Conservation (phyloP, 371 early-diverging fungal species). For the Mortierella sp. region DNA sequence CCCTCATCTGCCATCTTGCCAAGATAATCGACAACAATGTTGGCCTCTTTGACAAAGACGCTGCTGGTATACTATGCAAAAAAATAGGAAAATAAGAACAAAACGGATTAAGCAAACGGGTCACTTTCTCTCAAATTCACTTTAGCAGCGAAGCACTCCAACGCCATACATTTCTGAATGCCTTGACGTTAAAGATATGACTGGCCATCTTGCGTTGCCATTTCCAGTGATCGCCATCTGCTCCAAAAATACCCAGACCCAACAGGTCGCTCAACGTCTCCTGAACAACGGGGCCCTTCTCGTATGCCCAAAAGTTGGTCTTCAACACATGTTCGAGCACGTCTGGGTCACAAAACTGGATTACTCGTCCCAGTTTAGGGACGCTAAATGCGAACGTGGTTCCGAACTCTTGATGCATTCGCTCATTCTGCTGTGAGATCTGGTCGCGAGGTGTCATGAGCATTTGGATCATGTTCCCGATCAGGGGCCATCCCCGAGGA, state of each 20-base stretch:
- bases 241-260: constrained; percentile 79
- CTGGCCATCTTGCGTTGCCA: constrained; percentile 76
- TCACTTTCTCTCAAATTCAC: constrained; percentile 28
- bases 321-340: constrained; percentile 53
- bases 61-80: constrained; percentile 15
- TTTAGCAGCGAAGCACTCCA: too few species aligned
- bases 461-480: constrained; percentile 37
- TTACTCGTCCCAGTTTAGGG: constrained; percentile 31
- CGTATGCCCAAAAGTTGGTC: constrained; percentile 67
- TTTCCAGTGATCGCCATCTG: constrained; percentile 72
- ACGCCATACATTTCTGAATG: constrained; percentile 74
- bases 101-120: too few species aligned
- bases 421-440: constrained; percentile 20
- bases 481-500: constrained; percentile 28
- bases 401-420: constrained; percentile 25
- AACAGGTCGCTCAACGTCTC: constrained; percentile 57
- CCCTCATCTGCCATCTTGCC: constrained; percentile 52
- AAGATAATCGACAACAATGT: constrained; percentile 36
- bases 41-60: constrained; percentile 61
- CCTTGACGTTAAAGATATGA: constrained; percentile 77
- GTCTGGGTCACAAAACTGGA: constrained; percentile 30
- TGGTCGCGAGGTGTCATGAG: constrained; percentile 16
- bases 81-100: too few species aligned
- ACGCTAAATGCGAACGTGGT: constrained; percentile 21
- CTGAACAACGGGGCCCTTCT: constrained; percentile 63